These are phyloP conservation scores for Blastomyces parvus DNA, from an alignment of 2,329 filamentous ascomycete species.

Conservation along the genomic window DNA sequence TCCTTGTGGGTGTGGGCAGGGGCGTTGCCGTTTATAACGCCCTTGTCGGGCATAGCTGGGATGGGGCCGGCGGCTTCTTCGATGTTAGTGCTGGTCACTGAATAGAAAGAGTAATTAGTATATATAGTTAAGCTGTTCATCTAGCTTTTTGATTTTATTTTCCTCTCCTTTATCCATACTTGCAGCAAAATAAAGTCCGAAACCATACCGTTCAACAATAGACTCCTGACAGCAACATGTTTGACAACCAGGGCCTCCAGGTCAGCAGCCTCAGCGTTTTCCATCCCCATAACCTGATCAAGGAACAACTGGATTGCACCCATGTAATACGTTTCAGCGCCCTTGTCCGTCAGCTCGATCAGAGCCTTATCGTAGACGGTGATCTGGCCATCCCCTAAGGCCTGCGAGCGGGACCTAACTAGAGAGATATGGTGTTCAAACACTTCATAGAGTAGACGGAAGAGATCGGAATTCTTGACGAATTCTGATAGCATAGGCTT, in stretches of 20 bases:
- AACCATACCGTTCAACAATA: conserved; percentile 22
- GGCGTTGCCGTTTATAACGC: not conserved
- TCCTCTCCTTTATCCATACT: not conserved
- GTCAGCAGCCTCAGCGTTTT: conserved; percentile 13
- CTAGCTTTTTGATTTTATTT: not conserved
- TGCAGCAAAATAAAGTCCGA: not conserved
- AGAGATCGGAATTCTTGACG: conserved; percentile 19
- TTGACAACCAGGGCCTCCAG: conserved; percentile 22
- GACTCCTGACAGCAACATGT: conserved; percentile 21
- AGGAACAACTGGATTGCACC: conserved; percentile 32
- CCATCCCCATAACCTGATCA: conserved; percentile 30
- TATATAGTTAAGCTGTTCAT: not conserved
- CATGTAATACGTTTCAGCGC: conserved; percentile 22
- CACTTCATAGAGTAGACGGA: conserved; percentile 24
- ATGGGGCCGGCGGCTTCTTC: not conserved
- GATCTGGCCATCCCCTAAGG: conserved; percentile 29
- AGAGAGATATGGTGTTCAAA: conserved; percentile 29
- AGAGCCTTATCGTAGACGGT: conserved; percentile 36
- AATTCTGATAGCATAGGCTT: conserved; percentile 25
- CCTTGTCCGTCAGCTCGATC: conserved; percentile 27
- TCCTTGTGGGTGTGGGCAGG: not conserved
- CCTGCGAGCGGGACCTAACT: conserved; percentile 28
- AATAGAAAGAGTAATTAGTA: not conserved
- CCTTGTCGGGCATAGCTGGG: not conserved
- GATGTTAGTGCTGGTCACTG: not conserved